Conservation (phyloP, 441 rosid species). For the Populus trichocarpa region DNA sequence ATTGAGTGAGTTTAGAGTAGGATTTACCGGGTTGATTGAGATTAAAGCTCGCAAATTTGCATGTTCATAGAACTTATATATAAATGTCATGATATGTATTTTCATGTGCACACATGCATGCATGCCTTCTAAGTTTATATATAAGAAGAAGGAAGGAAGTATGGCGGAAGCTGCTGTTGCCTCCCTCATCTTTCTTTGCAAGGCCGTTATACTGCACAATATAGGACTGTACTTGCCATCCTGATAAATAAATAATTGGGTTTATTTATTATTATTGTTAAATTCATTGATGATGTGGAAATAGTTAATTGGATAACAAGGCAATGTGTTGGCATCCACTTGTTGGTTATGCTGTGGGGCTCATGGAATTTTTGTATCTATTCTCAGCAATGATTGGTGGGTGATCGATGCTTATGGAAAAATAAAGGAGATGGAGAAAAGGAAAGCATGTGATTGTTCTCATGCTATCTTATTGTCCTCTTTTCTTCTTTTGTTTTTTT, state of each 20-base stretch:
- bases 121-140: no score
- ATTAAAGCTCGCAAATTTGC: no score
- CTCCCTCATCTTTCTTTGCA: slow-evolving; percentile 8
- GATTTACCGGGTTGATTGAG: no score
- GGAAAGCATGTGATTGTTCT: slow-evolving; percentile 35
- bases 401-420: slow-evolving; percentile 20
- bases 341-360: slow-evolving; percentile 30
- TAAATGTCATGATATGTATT: no score
- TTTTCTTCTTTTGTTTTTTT: background rate
- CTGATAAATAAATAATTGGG: background rate
- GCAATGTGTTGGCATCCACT: slow-evolving; percentile 38
- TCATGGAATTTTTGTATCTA: slow-evolving; percentile 33
- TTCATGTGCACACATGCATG: no score
- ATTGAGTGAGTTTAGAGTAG: no score
- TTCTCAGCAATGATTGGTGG: slow-evolving; percentile 45
- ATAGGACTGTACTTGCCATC: background rate
- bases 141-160: background rate
- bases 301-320: slow-evolving; percentile 16
- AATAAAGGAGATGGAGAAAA: background rate
- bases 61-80: no score
- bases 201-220: slow-evolving; percentile 5
- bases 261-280: background rate
- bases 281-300: slow-evolving; percentile 18
- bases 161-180: background rate
- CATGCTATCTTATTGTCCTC: background rate